A percentile compares a stretch with the other conserved stretches of the same genome.
Conservation (phyloP, 2,329 filamentous ascomycete genomes). For the Fusarium coicis region DNA sequence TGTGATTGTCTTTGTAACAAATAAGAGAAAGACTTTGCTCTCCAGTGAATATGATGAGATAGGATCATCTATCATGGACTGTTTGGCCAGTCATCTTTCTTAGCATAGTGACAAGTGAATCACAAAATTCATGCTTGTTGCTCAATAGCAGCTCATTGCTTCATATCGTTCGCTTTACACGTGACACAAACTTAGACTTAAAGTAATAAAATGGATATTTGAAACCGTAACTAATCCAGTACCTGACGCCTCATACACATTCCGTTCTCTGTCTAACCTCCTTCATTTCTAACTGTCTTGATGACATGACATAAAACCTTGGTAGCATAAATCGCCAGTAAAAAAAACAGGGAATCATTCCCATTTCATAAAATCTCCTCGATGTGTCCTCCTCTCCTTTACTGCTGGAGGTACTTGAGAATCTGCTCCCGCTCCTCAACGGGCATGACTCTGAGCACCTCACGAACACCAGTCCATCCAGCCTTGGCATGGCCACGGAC, state of each 20-base stretch:
- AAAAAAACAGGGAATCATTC: constrained; percentile 25
- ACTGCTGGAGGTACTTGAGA: constrained; percentile 67
- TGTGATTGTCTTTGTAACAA: not conserved
- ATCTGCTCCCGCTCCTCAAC: constrained; percentile 89
- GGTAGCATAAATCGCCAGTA: constrained; percentile 35
- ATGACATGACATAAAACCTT: constrained; percentile 35
- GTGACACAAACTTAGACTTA: not conserved
- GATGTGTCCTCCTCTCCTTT: constrained; percentile 23
- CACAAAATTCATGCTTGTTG: not conserved
- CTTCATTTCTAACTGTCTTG: constrained; percentile 38
- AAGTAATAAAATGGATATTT: constrained; percentile 33
- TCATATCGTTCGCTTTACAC: not conserved
- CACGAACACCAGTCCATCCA: constrained; percentile 85
- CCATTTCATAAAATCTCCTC: constrained; percentile 6
- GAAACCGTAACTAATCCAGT: constrained; percentile 36
- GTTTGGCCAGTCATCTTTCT: not conserved
- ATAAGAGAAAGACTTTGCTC: not conserved
- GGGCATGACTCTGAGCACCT: constrained; percentile 86
- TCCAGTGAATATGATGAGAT: not conserved
- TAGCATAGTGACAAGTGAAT: not conserved
- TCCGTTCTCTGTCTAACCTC: constrained; percentile 35
- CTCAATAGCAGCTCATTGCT: rapidly evolving
- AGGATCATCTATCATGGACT: not conserved
- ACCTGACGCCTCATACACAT: constrained; percentile 41
- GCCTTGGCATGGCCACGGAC: constrained; percentile 68